Base-by-base conservation (phyloP, 202 grass and related monocot species). In the Tripidium arundinaceum region DNA sequence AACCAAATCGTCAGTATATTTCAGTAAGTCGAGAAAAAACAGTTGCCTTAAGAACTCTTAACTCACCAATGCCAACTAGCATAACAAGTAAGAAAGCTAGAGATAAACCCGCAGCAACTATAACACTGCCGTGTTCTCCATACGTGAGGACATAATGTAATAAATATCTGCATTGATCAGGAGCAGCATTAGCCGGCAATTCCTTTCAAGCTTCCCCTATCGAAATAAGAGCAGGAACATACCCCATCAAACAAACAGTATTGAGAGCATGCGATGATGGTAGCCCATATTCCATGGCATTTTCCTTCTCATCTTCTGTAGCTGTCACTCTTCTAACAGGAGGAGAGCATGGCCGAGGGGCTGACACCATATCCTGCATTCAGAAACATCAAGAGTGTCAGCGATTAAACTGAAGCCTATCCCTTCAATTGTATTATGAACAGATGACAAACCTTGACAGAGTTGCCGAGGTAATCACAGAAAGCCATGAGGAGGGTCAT, bases 401-500 rank as follows among this genome's bases (percentile, higher is more conserved):
- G n/a, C n/a, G n/a, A n/a, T n/a, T n/a, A n/a, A 43, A 50, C 11
- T 25, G 61, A 7, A 33, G 33, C 15, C 19, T 18, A 74, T 24
- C 16, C 4, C 6, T 50, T 19, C 26, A 0, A 68, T 65, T 15
- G 14, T 43, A 41, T 3, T 19, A 68, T 62, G 63, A 82, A 36
- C 68, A 8, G 52, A 74, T 81, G 40, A 47, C 28, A 71, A 97
- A 98, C 95, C 95, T 98, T 98, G 7, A 98, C 79, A 31, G 80
- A 58, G 22, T 93, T 98, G 62, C 95, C 95, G 11, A 94, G 62
- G 84, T 94, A 98, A 87, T 93, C 95, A 21, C 88, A 94, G 84
- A 98, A 94, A 59, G 95, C 95, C 86, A 98, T 81, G 47, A 98
- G 82, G 31, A 98, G 80, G 58, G 92, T 98, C 95, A 94, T 98